Evolutionary conservation across 2,329 filamentous ascomycete species (phyloP).

Genomic region (Fusarium gaditjirri): DNA sequence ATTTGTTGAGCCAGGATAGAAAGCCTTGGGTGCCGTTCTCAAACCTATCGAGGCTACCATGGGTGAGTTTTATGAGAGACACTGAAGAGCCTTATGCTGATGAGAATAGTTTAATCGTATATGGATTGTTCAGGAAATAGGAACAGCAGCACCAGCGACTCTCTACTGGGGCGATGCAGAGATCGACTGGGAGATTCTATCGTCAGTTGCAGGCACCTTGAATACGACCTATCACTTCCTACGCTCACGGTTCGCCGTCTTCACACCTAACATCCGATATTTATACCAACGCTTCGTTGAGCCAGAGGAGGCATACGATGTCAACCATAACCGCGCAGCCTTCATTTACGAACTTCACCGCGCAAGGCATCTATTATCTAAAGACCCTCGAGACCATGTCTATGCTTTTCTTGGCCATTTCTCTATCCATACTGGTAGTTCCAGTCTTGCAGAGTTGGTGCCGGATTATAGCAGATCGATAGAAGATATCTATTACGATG

Average conservation of each 20-base stretch:
- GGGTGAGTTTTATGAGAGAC: conserved; percentile 43
- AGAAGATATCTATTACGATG: conserved; percentile 49
- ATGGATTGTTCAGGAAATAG: conserved; percentile 54
- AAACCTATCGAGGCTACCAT: conserved; percentile 47
- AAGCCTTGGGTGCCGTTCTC: conserved; percentile 48
- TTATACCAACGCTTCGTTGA: conserved; percentile 49
- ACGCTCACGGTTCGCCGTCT: conserved; percentile 44
- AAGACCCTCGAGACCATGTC: conserved; percentile 50
- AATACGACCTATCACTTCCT: conserved; percentile 50
- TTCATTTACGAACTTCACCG: conserved; percentile 53
- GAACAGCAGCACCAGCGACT: conserved; percentile 47
- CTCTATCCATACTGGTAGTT: conserved; percentile 41
- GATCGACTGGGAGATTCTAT: conserved; percentile 49
- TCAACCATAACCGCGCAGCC: conserved; percentile 47
- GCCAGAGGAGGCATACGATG: conserved; percentile 42
- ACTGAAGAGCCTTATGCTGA: background rate
- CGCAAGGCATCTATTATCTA: conserved; percentile 47
- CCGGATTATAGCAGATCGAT: conserved; percentile 47
- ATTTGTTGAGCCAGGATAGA: conserved; percentile 43
- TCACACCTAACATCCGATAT: conserved; percentile 50
- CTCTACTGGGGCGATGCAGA: conserved; percentile 50
- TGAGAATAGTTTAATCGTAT: conserved; percentile 48
- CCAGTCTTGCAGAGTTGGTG: conserved; percentile 37
- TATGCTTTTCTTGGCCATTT: conserved; percentile 53
- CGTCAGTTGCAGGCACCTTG: conserved; percentile 46